phyloP scores from a whole-genome alignment of 176 grass and related monocot species.

The Bolboschoenus planiculmis region DNA sequence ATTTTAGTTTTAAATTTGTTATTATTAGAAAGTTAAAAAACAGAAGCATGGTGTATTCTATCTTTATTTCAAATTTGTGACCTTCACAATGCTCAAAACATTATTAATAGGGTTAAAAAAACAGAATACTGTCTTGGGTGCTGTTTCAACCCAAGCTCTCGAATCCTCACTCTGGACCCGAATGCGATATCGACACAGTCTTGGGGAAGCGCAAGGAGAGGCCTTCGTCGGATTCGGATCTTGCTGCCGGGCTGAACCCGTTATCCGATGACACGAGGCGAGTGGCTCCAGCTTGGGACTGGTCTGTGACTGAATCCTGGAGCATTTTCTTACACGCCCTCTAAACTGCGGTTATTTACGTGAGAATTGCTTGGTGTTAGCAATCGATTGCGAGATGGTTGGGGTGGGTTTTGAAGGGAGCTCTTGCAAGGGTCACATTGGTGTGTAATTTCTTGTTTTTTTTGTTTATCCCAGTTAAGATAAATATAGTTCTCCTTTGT shows the following conservation, averaged over 20 bases:
- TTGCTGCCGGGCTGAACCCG: slow-evolving; percentile 35
- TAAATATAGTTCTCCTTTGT: too few relatives aligned
- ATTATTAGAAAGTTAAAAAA: too few relatives aligned
- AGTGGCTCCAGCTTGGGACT: neutral
- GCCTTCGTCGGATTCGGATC: neutral
- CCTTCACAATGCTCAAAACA: too few relatives aligned
- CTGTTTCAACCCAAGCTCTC: slow-evolving; percentile 67
- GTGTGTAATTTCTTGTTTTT: slow-evolving; percentile 23
- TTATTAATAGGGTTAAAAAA: too few relatives aligned
- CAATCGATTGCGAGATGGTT: slow-evolving; percentile 94
- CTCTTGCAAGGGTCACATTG: slow-evolving; percentile 74
- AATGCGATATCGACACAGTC: slow-evolving; percentile 4
- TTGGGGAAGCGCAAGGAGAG: slow-evolving; percentile 23
- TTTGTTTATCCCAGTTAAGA: neutral
- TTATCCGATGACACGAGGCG: slow-evolving; percentile 61
- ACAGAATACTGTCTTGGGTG: too few relatives aligned
- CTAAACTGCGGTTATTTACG: neutral
- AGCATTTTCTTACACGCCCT: neutral
- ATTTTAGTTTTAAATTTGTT: too few relatives aligned
- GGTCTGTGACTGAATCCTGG: neutral
- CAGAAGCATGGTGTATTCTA: too few relatives aligned
- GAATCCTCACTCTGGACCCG: slow-evolving; percentile 33
- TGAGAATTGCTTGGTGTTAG: slow-evolving; percentile 25
- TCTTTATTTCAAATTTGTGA: too few relatives aligned
- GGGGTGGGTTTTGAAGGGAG: slow-evolving; percentile 48